These are phyloP conservation scores for Phytophthora sansomeana DNA, from an alignment of 352 stramenopile genomes.

Conservation along the genomic window DNA sequence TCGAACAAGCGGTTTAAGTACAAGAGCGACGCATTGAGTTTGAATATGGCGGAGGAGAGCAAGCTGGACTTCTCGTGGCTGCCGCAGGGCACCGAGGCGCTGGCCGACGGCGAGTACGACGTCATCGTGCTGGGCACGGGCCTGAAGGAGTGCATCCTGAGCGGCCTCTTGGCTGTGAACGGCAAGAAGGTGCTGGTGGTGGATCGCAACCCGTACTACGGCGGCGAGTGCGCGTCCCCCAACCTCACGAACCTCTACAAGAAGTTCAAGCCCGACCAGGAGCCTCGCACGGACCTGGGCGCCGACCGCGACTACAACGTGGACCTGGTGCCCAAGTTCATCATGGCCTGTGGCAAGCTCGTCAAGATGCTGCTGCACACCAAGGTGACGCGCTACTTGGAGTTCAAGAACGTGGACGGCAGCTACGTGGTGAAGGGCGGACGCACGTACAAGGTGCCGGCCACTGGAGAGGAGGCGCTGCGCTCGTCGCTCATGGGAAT, in stretches of 20 bases:
- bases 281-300: constrained; percentile 85
- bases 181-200: constrained; percentile 97
- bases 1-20: constrained; percentile 3
- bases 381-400: constrained; percentile 98
- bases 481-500: constrained; percentile 98
- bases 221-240: constrained; percentile 97
- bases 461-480: constrained; percentile 97
- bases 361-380: constrained; percentile 98
- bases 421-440: constrained; percentile 98
- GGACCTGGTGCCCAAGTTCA: constrained; percentile 99
- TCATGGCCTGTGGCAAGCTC: constrained; percentile 99
- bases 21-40: constrained; percentile 8
- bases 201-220: constrained; percentile 98
- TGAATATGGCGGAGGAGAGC: constrained; percentile 65
- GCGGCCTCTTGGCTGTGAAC: constrained; percentile 94
- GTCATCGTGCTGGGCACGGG: constrained; percentile 99
- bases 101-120: constrained; percentile 99
- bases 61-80: constrained; percentile 95
- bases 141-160: constrained; percentile 99
- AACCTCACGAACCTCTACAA: constrained; percentile 99
- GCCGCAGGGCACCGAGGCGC: constrained; percentile 92
- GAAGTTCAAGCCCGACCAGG: constrained; percentile 89
- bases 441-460: constrained; percentile 98
- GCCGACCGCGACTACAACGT: constrained; percentile 99
- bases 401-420: constrained; percentile 99